Conservation (phyloP, 768 basidiomycete genomes). For the Tricholoma bakamatsutake region DNA sequence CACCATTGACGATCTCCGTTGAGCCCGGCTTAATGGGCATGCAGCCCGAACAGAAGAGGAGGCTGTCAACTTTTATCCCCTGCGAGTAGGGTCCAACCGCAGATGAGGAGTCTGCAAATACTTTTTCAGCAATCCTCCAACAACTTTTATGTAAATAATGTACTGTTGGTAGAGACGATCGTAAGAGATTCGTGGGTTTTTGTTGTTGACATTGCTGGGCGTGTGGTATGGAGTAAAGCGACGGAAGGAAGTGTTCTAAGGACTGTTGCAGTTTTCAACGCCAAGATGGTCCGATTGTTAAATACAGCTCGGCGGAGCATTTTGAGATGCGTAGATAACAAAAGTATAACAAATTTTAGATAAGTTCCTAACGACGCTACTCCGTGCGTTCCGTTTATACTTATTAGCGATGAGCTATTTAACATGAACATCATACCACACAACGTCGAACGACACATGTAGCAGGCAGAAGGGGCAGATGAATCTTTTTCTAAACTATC, state of each 20-base stretch:
- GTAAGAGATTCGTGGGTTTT: constrained; percentile 34
- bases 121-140: not conserved
- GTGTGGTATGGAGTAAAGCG: constrained; percentile 7
- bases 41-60: constrained; percentile 87
- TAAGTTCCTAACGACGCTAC: no score
- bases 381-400: no score
- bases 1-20: constrained; percentile 64
- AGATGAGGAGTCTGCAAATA: constrained; percentile 58
- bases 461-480: not conserved
- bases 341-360: no score
- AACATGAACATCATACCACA: no score
- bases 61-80: constrained; percentile 75
- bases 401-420: no score
- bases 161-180: constrained; percentile 37
- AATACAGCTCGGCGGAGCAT: constrained; percentile 11
- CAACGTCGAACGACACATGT: not conserved
- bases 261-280: not conserved
- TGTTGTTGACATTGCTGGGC: constrained; percentile 25
- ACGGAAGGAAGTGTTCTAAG: not conserved
- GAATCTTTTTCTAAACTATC: not conserved
- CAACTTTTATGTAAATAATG: not conserved
- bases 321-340: not conserved
- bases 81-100: constrained; percentile 88
- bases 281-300: constrained; percentile 11
- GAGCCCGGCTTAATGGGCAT: constrained; percentile 76